These are phyloP conservation scores for Syncephalis plumigaleata DNA, from an alignment of 371 early-diverging fungal genomes.

Conservation along the genomic window DNA sequence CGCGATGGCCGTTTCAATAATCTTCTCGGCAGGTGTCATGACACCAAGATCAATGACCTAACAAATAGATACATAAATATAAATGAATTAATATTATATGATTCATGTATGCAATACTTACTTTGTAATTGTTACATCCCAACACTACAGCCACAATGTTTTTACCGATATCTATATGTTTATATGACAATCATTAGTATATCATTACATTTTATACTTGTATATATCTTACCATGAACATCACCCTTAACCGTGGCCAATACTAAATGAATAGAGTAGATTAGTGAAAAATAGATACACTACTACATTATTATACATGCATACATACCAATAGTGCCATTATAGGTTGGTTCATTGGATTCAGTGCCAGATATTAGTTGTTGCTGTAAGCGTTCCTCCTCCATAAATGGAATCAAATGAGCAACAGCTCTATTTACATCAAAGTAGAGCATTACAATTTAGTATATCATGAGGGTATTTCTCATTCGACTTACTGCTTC, in stretches of 20 bases:
- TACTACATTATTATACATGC: constrained; percentile 68
- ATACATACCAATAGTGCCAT: constrained; percentile 5
- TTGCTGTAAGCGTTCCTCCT: constrained; percentile 32
- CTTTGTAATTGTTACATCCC: constrained; percentile 88
- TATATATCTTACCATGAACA: constrained; percentile 31
- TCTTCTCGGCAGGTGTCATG: constrained; percentile 82
- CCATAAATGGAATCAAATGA: constrained; percentile 83
- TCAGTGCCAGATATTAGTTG: not conserved
- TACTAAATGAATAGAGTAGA: constrained; percentile 22
- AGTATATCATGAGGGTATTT: too few relatives aligned
- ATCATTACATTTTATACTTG: too few relatives aligned
- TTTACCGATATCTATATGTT: constrained; percentile 43
- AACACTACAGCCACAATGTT: constrained; percentile 89
- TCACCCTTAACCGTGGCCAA: constrained; percentile 91
- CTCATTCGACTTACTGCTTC: not conserved
- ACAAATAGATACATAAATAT: not conserved
- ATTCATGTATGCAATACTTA: not conserved
- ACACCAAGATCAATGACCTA: constrained; percentile 81
- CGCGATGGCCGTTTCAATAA: constrained; percentile 64
- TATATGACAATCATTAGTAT: too few relatives aligned
- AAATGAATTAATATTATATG: too few relatives aligned
- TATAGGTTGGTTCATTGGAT: not conserved
- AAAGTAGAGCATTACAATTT: constrained; percentile 14
- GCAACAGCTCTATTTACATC: constrained; percentile 94
- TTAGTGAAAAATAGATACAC: too few relatives aligned